Evolutionary conservation across 75 land plant genomes (phyloP).

Genomic region (Ceratopteris richardii): DNA sequence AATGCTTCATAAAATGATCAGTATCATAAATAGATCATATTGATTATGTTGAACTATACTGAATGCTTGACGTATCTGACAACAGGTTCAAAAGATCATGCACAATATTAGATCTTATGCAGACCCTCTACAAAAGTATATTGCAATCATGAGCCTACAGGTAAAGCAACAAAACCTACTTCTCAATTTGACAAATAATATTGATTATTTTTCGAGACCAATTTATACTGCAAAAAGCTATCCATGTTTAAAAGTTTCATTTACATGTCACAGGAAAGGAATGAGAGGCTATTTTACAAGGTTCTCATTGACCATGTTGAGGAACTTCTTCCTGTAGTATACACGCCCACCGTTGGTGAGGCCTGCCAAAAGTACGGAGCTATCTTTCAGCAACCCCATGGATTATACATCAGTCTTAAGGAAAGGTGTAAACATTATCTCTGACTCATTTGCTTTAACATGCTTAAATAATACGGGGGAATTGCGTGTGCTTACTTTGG

Average conservation of each 20-base stretch:
- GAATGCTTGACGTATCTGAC: no score
- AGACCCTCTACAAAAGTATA: conserved; percentile 74
- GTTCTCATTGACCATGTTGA: conserved; percentile 77
- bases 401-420: conserved; percentile 77
- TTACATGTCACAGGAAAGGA: conserved; percentile 53
- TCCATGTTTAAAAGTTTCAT: no score
- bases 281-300: conserved; percentile 83
- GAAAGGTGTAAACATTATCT: conserved; percentile 58
- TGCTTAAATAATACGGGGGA: no score
- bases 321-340: conserved; percentile 78
- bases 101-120: conserved; percentile 63
- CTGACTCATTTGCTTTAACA: no score
- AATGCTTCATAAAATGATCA: no score
- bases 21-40: no score
- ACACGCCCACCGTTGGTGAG: conserved; percentile 91
- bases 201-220: no score
- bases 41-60: no score
- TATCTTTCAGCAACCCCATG: conserved; percentile 66
- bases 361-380: conserved; percentile 83
- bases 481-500: no score
- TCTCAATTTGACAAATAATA: no score
- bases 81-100: conserved; percentile 65
- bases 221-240: no score
- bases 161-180: no score
- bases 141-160: conserved; percentile 91